Evolutionary conservation across 495 filamentous ascomycete genomes (phyloP).

Genomic region (Daldinia bambusicola): DNA sequence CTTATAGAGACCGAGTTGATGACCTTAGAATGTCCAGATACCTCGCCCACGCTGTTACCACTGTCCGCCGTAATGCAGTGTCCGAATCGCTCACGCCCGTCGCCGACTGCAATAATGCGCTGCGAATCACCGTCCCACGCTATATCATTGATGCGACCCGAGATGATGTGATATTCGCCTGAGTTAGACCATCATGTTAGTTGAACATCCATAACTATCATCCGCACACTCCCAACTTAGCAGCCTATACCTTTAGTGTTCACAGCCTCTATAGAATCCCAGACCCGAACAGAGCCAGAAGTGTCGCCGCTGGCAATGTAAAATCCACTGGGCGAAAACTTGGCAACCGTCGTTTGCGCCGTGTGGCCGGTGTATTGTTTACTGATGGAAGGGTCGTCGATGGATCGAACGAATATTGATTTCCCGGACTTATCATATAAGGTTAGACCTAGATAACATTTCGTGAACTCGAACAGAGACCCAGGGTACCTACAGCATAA

Average conservation of each 20-base stretch:
- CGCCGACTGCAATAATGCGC: conserved; percentile 93
- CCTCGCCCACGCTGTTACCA: conserved; percentile 94
- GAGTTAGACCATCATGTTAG: conserved; percentile 19
- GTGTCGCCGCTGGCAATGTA: conserved; percentile 95
- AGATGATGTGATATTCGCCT: conserved; percentile 94
- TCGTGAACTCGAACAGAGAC: neutral
- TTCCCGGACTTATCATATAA: conserved; percentile 77
- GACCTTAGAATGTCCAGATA: conserved; percentile 86
- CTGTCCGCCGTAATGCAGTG: conserved; percentile 95
- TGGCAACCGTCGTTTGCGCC: conserved; percentile 85
- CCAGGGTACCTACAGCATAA: conserved; percentile 76
- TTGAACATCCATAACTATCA: conserved; percentile 6
- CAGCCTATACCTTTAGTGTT: conserved; percentile 67
- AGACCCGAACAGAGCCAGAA: conserved; percentile 84
- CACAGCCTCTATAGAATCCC: conserved; percentile 77
- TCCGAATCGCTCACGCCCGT: conserved; percentile 92
- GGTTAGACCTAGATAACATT: conserved; percentile 13
- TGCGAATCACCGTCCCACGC: conserved; percentile 98
- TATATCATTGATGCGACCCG: conserved; percentile 92
- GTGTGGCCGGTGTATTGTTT: conserved; percentile 94
- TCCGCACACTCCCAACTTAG: conserved; percentile 1
- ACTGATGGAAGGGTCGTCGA: conserved; percentile 83
- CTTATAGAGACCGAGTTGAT: conserved; percentile 93
- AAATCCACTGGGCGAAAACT: conserved; percentile 93
- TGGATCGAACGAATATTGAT: conserved; percentile 91